Evolutionary conservation across 2,329 filamentous ascomycete genomes (phyloP).

Genomic region (Neonectria neomacrospora): DNA sequence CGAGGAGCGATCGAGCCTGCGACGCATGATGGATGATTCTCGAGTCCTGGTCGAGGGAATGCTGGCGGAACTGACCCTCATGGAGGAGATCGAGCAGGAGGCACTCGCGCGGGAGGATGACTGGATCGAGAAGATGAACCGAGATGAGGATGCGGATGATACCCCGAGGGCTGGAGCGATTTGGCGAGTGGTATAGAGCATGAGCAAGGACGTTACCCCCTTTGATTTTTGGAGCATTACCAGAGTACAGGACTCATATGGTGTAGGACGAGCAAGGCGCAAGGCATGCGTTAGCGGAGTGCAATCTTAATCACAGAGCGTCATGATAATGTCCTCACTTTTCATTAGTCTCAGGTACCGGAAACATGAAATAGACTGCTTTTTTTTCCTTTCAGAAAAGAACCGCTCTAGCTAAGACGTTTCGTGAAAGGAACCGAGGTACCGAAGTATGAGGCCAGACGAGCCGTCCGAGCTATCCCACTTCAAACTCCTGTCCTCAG

Average conservation of each 20-base stretch:
- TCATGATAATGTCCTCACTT: not conserved
- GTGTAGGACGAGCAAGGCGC: not conserved
- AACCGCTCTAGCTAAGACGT: constrained; percentile 5
- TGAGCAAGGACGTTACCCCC: not conserved
- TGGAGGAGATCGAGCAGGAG: constrained; percentile 70
- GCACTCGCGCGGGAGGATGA: constrained; percentile 65
- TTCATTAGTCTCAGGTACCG: not conserved
- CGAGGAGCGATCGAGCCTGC: constrained; percentile 53
- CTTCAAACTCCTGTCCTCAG: not conserved
- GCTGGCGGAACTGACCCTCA: constrained; percentile 70
- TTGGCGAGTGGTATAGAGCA: constrained; percentile 55
- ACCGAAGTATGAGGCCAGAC: not conserved
- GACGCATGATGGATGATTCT: constrained; percentile 60
- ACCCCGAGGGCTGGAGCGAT: constrained; percentile 58
- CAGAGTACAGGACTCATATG: not conserved
- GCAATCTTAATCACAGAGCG: not conserved
- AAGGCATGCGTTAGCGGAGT: not conserved
- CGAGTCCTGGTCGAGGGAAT: constrained; percentile 65
- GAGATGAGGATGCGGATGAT: constrained; percentile 52
- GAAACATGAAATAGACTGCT: constrained; percentile 14
- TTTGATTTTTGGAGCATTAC: not conserved
- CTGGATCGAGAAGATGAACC: constrained; percentile 68
- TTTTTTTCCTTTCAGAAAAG: constrained; percentile 12
- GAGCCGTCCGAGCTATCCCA: not conserved
- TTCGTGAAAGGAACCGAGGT: constrained; percentile 1